A percentile compares a stretch with the other conserved stretches of the same genome.
phyloP scores from a whole-genome alignment of 1,284 basidiomycete genomes.

The Sparassis latifolia region DNA sequence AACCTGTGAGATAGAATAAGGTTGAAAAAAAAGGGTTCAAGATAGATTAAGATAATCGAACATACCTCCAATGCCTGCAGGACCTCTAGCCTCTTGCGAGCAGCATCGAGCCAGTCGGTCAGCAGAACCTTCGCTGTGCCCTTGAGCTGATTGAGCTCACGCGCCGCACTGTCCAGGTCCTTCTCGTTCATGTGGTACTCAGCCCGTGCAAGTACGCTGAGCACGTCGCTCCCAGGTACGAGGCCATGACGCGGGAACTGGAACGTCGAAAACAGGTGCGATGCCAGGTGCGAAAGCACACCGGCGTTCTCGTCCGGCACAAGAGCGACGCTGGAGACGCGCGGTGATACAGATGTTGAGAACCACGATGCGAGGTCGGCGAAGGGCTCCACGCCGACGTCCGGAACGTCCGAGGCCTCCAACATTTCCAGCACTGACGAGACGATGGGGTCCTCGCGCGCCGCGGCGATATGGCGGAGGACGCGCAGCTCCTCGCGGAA shows the following conservation, averaged over 20 bases:
- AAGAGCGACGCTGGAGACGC: slow-evolving; percentile 82
- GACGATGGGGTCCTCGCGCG: slow-evolving; percentile 66
- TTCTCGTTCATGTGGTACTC: slow-evolving; percentile 89
- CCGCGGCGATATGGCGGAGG: slow-evolving; percentile 67
- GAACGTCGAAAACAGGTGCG: slow-evolving; percentile 69
- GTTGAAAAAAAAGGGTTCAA: background rate
- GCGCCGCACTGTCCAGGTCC: slow-evolving; percentile 85
- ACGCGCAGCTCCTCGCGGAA: slow-evolving; percentile 89
- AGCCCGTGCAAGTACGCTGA: slow-evolving; percentile 85
- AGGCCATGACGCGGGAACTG: slow-evolving; percentile 75
- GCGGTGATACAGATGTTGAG: slow-evolving; percentile 76
- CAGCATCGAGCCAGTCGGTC: slow-evolving; percentile 90
- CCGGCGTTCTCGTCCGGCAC: slow-evolving; percentile 89
- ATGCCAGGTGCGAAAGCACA: slow-evolving; percentile 83
- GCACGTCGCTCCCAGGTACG: slow-evolving; percentile 76
- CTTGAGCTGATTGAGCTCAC: slow-evolving; percentile 87
- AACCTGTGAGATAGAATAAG: slow-evolving; percentile 40
- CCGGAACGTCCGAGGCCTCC: slow-evolving; percentile 70
- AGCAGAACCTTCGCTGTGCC: slow-evolving; percentile 84
- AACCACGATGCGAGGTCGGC: slow-evolving; percentile 91
- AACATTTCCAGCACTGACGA: slow-evolving; percentile 65
- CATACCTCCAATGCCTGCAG: slow-evolving; percentile 87
- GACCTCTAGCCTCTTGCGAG: slow-evolving; percentile 84
- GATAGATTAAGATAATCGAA: background rate
- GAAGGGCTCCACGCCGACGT: slow-evolving; percentile 86